Evolutionary conservation across 352 stramenopile species (phyloP).

Genomic region (Pythium myriotylum): DNA sequence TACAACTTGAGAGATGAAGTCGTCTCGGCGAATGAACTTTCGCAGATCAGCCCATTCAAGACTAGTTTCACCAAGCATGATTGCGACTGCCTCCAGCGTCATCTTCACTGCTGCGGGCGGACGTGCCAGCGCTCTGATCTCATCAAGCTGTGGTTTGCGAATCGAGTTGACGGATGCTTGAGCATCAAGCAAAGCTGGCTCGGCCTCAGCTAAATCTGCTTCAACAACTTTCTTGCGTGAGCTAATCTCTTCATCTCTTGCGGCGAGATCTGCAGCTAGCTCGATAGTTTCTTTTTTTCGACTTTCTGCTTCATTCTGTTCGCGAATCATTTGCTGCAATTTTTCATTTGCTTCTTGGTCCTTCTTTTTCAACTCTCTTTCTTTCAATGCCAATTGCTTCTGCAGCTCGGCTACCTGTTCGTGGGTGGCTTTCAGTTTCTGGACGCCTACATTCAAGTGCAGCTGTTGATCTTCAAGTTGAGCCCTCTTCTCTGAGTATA

Average conservation of each 20-base stretch:
- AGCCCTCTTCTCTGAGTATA: slow-evolving; percentile 92
- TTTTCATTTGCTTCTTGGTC: slow-evolving; percentile 97
- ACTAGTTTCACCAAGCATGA: slow-evolving; percentile 98
- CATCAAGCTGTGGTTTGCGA: slow-evolving; percentile 98
- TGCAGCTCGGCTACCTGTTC: slow-evolving; percentile 95
- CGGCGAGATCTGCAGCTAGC: slow-evolving; percentile 94
- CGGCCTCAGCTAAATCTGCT: slow-evolving; percentile 95
- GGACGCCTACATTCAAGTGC: slow-evolving; percentile 98
- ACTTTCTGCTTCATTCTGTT: slow-evolving; percentile 98
- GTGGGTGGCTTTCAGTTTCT: slow-evolving; percentile 98
- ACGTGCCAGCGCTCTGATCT: slow-evolving; percentile 96
- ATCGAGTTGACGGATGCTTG: slow-evolving; percentile 98
- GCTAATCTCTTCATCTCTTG: slow-evolving; percentile 96
- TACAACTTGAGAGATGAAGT: slow-evolving; percentile 99
- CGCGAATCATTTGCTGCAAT: slow-evolving; percentile 98
- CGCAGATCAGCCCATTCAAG: slow-evolving; percentile 97
- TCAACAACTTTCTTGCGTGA: slow-evolving; percentile 95
- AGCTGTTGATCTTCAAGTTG: slow-evolving; percentile 96
- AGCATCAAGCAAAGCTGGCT: slow-evolving; percentile 97
- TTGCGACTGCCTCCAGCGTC: slow-evolving; percentile 96
- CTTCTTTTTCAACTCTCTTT: slow-evolving; percentile 95
- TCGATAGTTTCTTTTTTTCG: slow-evolving; percentile 96
- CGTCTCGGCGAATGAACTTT: slow-evolving; percentile 96
- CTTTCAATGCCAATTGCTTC: slow-evolving; percentile 92
- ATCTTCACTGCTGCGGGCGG: slow-evolving; percentile 96